A percentile compares a stretch with the other conserved stretches of the same genome.
These are phyloP conservation scores for Kappamyces sp. DNA, from an alignment of 192 early-diverging fungal species.

Conservation along the genomic window DNA sequence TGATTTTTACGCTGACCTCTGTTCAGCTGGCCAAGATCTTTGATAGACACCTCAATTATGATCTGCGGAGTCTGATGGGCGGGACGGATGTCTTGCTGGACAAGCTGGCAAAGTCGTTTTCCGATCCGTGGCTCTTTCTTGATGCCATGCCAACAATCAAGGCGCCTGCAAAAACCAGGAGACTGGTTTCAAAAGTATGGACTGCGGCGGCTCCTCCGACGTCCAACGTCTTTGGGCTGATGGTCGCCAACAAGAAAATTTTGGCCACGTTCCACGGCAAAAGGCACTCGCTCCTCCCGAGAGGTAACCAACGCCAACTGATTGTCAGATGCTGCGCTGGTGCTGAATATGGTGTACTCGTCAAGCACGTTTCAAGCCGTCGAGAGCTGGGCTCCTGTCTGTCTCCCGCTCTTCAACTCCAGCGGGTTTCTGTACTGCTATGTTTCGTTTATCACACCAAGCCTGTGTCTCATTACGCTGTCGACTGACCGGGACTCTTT, in stretches of 20 bases:
- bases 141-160: conserved; percentile 70
- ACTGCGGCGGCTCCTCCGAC: conserved; percentile 23
- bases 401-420: conserved; percentile 81
- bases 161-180: conserved; percentile 60
- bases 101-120: conserved; percentile 65
- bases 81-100: conserved; percentile 79
- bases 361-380: conserved; percentile 67
- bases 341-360: conserved; percentile 75
- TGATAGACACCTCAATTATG: conserved; percentile 25
- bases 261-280: conserved; percentile 69
- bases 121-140: conserved; percentile 67
- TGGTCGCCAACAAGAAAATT: conserved; percentile 70
- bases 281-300: conserved; percentile 73
- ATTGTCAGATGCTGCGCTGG: conserved; percentile 62
- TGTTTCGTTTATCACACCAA: conserved; percentile 68
- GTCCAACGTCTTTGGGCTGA: conserved; percentile 71
- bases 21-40: conserved; percentile 81
- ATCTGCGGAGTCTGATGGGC: neutral
- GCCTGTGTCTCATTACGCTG: conserved; percentile 69
- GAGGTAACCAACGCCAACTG: conserved; percentile 30
- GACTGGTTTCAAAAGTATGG: conserved; percentile 60
- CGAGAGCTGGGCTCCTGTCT: conserved; percentile 93
- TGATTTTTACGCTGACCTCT: conserved; percentile 75
- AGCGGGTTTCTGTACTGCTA: conserved; percentile 85
- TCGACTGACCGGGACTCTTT: conserved; percentile 81